phyloP scores from a whole-genome alignment of 306 rosid species.

The Vicia sativa region DNA sequence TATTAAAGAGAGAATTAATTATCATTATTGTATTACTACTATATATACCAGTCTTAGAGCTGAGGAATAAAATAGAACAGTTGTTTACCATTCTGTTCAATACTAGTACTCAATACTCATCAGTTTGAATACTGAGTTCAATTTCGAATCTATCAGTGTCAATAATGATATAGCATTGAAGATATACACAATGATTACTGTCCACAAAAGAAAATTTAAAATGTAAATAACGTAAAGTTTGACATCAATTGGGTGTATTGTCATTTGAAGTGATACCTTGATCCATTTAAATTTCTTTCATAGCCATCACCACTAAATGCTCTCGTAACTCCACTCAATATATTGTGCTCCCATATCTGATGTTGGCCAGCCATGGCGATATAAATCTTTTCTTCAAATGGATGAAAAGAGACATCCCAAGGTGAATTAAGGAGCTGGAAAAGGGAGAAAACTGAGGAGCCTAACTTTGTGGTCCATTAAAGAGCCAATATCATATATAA shows the following conservation, averaged over 20 bases:
- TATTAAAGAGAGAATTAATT: too few relatives aligned
- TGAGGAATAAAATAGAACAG: too few relatives aligned
- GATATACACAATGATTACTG: conserved; percentile 23
- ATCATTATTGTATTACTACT: too few relatives aligned
- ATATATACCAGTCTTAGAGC: too few relatives aligned
- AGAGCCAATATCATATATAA: conserved; percentile 14
- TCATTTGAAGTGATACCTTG: conserved; percentile 55
- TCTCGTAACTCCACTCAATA: conserved; percentile 63
- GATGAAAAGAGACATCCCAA: conserved; percentile 97
- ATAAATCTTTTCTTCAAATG: conserved; percentile 73
- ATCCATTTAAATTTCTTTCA: conserved; percentile 92
- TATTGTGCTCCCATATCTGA: conserved; percentile 89
- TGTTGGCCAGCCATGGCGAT: conserved; percentile 98
- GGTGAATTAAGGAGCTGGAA: conserved; percentile 97
- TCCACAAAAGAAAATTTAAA: conserved; percentile 27
- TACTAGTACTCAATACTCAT: too few relatives aligned
- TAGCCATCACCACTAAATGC: conserved; percentile 92
- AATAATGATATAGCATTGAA: conserved; percentile 21
- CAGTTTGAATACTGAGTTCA: conserved; percentile 9
- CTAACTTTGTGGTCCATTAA: conserved; percentile 32
- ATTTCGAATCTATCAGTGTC: conserved; percentile 15
- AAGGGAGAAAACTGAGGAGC: conserved; percentile 25
- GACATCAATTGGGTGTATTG: conserved; percentile 23
- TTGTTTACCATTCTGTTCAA: too few relatives aligned
- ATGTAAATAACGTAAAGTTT: conserved; percentile 22